Percentiles rank a stretch among this genome's conserved stretches.
Conservation (phyloP, 305 asterid genomes). For the Ilex paraguariensis region DNA sequence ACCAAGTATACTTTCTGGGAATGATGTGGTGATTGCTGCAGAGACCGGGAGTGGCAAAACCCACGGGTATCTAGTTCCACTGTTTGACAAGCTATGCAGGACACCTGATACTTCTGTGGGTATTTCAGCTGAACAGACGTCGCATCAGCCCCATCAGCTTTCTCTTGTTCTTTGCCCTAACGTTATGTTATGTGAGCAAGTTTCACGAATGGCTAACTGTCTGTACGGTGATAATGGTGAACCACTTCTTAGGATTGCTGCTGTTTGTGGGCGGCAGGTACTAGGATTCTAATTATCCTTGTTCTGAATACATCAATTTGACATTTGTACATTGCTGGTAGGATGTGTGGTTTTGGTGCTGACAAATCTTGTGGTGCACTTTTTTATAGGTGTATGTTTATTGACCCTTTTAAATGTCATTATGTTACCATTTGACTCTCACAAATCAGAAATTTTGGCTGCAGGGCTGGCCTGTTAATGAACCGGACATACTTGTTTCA, state of each 20-base stretch:
- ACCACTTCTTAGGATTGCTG: conserved; percentile 64
- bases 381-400: too few species aligned
- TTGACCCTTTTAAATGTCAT: too few species aligned
- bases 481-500: conserved; percentile 79
- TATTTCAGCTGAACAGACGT: conserved; percentile 24
- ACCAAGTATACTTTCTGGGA: conserved; percentile 73
- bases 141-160: conserved; percentile 26
- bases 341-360: too few species aligned
- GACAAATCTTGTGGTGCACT: too few species aligned
- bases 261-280: conserved; percentile 94
- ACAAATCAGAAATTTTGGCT: conserved; percentile 4
- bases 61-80: conserved; percentile 86
- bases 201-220: conserved; percentile 83
- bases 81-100: conserved; percentile 57
- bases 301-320: background rate
- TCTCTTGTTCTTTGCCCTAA: conserved; percentile 93
- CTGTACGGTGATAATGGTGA: conserved; percentile 47
- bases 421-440: too few species aligned
- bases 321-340: background rate
- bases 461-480: conserved; percentile 75
- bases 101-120: conserved; percentile 25
- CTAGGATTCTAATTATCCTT: conserved; percentile 6
- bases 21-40: conserved; percentile 85
- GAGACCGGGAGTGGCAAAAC: conserved; percentile 98
- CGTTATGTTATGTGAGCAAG: conserved; percentile 96